phyloP scores from a whole-genome alignment of 805 yeast species.

The Wickerhamiella azyma region DNA sequence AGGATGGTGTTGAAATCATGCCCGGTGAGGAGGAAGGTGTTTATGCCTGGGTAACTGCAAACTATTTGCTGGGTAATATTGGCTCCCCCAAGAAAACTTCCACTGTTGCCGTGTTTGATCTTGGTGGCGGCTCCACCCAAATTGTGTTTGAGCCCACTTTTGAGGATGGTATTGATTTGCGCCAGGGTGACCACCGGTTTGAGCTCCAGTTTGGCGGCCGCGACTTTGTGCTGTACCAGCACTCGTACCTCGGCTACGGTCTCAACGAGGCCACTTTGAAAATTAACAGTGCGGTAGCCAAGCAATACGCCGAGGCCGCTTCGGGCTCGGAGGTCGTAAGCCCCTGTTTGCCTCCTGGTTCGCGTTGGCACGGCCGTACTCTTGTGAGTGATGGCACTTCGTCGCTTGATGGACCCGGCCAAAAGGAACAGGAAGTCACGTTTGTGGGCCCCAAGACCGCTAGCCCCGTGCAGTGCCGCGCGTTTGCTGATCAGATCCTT shows the following conservation, averaged over 20 bases:
- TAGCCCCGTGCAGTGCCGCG: conserved; percentile 78
- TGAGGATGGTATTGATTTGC: conserved; percentile 33
- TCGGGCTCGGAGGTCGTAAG: conserved; percentile 40
- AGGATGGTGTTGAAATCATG: conserved; percentile 83
- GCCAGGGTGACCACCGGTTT: conserved; percentile 81
- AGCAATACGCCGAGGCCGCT: conserved; percentile 26
- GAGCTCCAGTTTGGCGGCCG: conserved; percentile 68
- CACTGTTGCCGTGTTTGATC: conserved; percentile 93
- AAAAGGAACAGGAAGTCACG: conserved; percentile 28
- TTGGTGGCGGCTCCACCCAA: conserved; percentile 98
- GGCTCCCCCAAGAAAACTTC: conserved; percentile 63
- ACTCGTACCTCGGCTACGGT: conserved; percentile 91
- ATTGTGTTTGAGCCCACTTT: conserved; percentile 94
- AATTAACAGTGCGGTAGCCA: conserved; percentile 54
- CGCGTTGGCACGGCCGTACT: conserved; percentile 44
- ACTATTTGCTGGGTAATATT: conserved; percentile 84
- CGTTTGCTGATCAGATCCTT: conserved; percentile 64
- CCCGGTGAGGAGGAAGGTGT: conserved; percentile 97
- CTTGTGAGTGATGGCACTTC: conserved; percentile 32
- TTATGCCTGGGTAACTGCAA: conserved; percentile 96
- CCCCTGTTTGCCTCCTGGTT: conserved; percentile 83
- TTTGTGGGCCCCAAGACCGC: conserved; percentile 51
- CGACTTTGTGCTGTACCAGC: conserved; percentile 74
- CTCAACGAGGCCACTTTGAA: conserved; percentile 85
- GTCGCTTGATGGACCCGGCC: conserved; percentile 12